Evolutionary conservation across 257 asterid genomes (phyloP).

Genomic region (Hygrophila difformis): DNA sequence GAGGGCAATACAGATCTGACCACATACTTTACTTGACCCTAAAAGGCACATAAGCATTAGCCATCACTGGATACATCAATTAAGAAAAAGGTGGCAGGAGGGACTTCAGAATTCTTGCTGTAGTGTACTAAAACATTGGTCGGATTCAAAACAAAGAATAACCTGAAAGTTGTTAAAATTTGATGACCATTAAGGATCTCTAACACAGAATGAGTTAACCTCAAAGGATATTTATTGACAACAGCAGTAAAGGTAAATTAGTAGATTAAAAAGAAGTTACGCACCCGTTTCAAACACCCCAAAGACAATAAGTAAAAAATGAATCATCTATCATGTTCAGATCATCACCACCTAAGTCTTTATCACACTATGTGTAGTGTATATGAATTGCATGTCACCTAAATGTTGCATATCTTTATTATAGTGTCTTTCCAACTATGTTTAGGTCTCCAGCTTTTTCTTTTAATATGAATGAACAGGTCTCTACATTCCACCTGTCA

Average conservation of each 20-base stretch:
- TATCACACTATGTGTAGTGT: too few relatives aligned
- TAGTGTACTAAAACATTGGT: too few relatives aligned
- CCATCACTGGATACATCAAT: constrained; percentile 14
- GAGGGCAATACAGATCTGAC: constrained; percentile 87
- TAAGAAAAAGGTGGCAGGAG: background rate
- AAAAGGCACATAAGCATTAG: constrained; percentile 5
- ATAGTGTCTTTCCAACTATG: too few relatives aligned
- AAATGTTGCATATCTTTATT: too few relatives aligned
- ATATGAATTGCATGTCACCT: too few relatives aligned
- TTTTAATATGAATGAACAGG: too few relatives aligned
- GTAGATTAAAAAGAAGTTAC: constrained; percentile 9
- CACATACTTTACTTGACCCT: constrained; percentile 78
- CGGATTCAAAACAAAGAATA: background rate
- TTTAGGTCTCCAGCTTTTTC: too few relatives aligned
- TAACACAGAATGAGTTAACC: background rate
- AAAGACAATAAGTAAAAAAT: too few relatives aligned
- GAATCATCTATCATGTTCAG: too few relatives aligned
- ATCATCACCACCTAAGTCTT: too few relatives aligned
- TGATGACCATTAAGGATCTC: constrained; percentile 1
- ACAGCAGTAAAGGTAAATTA: constrained; percentile 8
- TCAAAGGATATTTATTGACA: constrained; percentile 7
- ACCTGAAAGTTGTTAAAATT: constrained; percentile 1
- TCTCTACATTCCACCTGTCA: too few relatives aligned
- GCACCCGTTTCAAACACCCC: background rate
- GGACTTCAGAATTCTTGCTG: too few relatives aligned